Conservation (phyloP, 495 filamentous ascomycete species). For the Penicillium diatomitis region DNA sequence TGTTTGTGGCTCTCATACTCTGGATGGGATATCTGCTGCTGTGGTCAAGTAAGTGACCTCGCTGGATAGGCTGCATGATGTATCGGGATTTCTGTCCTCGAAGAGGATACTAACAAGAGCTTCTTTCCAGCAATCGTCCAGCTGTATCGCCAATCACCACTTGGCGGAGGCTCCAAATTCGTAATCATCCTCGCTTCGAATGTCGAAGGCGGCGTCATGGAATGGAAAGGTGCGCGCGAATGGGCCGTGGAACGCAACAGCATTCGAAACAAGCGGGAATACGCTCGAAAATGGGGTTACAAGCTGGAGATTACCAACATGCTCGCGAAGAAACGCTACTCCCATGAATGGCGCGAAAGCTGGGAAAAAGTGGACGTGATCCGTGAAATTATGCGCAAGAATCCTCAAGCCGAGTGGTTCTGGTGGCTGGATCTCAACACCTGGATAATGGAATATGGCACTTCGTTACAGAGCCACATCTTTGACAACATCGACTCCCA, state of each 20-base stretch:
- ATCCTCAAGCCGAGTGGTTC: conserved; percentile 96
- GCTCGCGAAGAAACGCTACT: conserved; percentile 96
- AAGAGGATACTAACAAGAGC: background rate
- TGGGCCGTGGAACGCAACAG: conserved; percentile 98
- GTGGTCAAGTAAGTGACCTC: conserved; percentile 35
- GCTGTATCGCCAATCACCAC: conserved; percentile 45
- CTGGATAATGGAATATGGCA: conserved; percentile 92
- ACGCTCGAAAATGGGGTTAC: conserved; percentile 84
- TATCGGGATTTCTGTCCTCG: conserved; percentile 7
- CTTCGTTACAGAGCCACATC: conserved; percentile 82
- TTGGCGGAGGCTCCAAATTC: conserved; percentile 82
- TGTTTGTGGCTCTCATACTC: conserved; percentile 51
- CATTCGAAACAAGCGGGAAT: conserved; percentile 85
- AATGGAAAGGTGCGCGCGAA: conserved; percentile 94
- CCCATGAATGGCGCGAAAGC: conserved; percentile 97
- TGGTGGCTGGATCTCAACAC: conserved; percentile 99
- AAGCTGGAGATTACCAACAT: conserved; percentile 94
- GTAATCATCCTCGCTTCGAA: conserved; percentile 94
- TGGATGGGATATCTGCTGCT: conserved; percentile 56
- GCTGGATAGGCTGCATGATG: conserved; percentile 11
- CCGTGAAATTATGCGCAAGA: conserved; percentile 82
- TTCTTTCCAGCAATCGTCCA: conserved; percentile 23
- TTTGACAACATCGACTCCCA: conserved; percentile 67
- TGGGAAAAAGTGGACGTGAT: conserved; percentile 99
- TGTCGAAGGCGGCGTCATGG: conserved; percentile 94